These are phyloP conservation scores for Solanum rostratum DNA, from an alignment of 257 asterid genomes.

Conservation along the genomic window DNA sequence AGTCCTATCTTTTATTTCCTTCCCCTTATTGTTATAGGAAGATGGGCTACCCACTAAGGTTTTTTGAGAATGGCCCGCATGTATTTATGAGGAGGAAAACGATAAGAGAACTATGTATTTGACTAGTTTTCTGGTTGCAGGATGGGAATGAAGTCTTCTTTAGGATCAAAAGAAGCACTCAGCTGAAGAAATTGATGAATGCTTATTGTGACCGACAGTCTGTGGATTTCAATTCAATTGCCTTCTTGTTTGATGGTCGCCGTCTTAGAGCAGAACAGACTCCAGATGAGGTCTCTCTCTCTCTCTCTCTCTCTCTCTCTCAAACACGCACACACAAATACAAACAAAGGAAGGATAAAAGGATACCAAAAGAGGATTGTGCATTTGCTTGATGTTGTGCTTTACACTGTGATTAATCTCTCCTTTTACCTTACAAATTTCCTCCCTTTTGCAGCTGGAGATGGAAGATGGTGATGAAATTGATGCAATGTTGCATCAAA, in stretches of 20 bases:
- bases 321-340: background rate
- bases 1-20: background rate
- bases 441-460: slow-evolving; percentile 14
- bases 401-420: background rate
- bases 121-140: background rate
- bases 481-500: slow-evolving; percentile 25
- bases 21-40: background rate
- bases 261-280: slow-evolving; percentile 43
- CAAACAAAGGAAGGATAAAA: background rate
- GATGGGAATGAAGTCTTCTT: slow-evolving; percentile 34
- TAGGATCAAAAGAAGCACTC: slow-evolving; percentile 66
- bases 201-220: slow-evolving; percentile 64
- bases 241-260: slow-evolving; percentile 52
- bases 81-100: background rate
- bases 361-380: background rate
- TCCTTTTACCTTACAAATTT: background rate
- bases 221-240: slow-evolving; percentile 39
- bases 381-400: background rate
- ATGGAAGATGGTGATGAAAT: slow-evolving; percentile 25
- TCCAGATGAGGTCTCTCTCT: slow-evolving; percentile 32
- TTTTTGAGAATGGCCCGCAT: background rate
- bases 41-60: background rate
- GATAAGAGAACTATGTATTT: background rate
- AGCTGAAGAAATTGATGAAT: slow-evolving; percentile 60
- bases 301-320: background rate